Base-by-base conservation (phyloP, 2,329 filamentous ascomycete species). In the Pleoardoris graminearum region DNA sequence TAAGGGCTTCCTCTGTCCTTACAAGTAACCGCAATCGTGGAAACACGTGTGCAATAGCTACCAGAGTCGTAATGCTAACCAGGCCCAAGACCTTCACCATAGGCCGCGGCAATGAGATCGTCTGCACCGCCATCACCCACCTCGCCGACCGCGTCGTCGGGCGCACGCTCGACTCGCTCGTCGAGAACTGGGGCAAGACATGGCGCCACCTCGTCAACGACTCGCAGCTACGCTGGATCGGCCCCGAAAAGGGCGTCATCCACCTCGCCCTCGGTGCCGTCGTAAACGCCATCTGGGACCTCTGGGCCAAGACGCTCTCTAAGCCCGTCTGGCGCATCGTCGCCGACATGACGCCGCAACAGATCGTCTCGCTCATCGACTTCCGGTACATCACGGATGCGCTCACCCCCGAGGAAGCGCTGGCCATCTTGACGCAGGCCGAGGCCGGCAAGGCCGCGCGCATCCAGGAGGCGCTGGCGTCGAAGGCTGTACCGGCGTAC, bases 341-440 rank as follows among this genome's bases (percentile, higher is more conserved):
- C 21, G 88, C 89, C 10, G 91, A 96, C 62, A 95, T 96, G 89
- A 87, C 82, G 3, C 90, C 91, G 1, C 88, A 94, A 75, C 87
- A 96, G 77, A 85, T 95, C 46, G 91, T 96, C 46, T 77, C 81
- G 53, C 93, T 91, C 77, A 92, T 97, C 70, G 92, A 96, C 76
- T 97, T 96, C 79, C 83, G 91, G 44, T 96, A 97, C 76, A 95
- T 96, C 73, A 94, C 89, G 21, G 91, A 96, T 75, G 91, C 90
- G n/a, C 80, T 96, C 60, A 96, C 91, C 0, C 90, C 89, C 0
- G 87, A 90, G 35, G 91, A 96, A 73, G 91, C 91, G 0, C 71
- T 96, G 32, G 79, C 79, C 19, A 79, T 96, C 69, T 79, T 96
- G 38, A 82, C 81, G 62, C 82, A 83, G 66, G 76, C 82, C 19